These are phyloP conservation scores for Chernovozyma sophiae-reginae DNA, from an alignment of 1,139 yeast genomes.

Conservation along the genomic window DNA sequence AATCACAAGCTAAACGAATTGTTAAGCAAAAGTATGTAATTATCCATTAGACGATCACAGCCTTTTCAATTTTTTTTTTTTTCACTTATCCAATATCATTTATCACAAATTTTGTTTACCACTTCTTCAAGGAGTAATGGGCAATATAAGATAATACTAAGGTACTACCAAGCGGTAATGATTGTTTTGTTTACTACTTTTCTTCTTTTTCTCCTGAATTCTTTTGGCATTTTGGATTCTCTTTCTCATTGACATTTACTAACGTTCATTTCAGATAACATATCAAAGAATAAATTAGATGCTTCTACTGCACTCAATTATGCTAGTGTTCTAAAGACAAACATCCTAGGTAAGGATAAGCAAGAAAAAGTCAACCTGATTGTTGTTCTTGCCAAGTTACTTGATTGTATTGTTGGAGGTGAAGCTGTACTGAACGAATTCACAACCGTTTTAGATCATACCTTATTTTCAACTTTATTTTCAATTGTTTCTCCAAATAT, in stretches of 20 bases:
- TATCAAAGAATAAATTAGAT: constrained; percentile 30
- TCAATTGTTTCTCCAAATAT: constrained; percentile 42
- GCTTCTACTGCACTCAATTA: constrained; percentile 31
- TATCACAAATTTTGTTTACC: constrained; percentile 29
- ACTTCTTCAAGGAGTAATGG: no score
- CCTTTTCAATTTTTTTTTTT: not conserved
- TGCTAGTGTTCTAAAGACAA: constrained; percentile 32
- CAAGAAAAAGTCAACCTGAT: constrained; percentile 52
- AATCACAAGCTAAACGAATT: constrained; percentile 45
- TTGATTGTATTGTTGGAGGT: constrained; percentile 41
- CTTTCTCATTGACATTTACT: not conserved
- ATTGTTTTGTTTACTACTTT: no score
- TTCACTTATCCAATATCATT: constrained; percentile 15
- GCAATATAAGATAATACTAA: no score
- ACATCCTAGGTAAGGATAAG: constrained; percentile 45
- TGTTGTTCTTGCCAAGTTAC: constrained; percentile 49
- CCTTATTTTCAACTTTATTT: constrained; percentile 40
- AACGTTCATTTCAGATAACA: constrained; percentile 16
- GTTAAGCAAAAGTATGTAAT: constrained; percentile 33
- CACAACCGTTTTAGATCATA: constrained; percentile 34
- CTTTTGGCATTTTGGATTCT: no score
- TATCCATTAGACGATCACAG: not conserved
- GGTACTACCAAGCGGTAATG: no score
- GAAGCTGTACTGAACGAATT: constrained; percentile 41
- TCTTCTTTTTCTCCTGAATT: no score